Conservation (phyloP, 2,329 filamentous ascomycete genomes). For the Bretziella fagacearum region DNA sequence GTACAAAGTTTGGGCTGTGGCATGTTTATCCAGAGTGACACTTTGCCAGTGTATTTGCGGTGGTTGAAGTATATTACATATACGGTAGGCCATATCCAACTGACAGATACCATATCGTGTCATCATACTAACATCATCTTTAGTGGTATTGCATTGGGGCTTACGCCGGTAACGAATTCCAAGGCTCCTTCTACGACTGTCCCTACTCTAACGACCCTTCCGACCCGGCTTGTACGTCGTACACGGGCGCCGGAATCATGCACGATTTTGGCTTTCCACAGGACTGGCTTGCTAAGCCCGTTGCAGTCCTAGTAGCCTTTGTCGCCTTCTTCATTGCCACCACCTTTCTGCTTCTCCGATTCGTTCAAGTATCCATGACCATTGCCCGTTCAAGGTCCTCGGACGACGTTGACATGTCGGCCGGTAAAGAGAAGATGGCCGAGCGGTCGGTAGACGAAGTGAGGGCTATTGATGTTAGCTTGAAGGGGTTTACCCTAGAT, state of each 20-base stretch:
- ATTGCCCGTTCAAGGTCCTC: conserved; percentile 45
- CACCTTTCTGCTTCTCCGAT: conserved; percentile 45
- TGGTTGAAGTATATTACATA: conserved; percentile 58
- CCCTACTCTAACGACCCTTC: conserved; percentile 42
- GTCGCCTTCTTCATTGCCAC: conserved; percentile 43
- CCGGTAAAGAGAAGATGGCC: conserved; percentile 53
- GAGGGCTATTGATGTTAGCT: conserved; percentile 44
- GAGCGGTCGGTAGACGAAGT: conserved; percentile 34
- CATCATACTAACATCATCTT: conserved; percentile 16
- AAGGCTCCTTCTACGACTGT: conserved; percentile 55
- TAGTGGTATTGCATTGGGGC: conserved; percentile 57
- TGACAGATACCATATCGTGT: neutral
- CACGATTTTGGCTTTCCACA: conserved; percentile 48
- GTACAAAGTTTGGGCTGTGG: conserved; percentile 59
- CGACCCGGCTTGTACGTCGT: conserved; percentile 50
- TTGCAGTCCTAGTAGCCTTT: conserved; percentile 45
- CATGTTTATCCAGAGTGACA: conserved; percentile 57
- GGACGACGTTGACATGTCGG: conserved; percentile 42
- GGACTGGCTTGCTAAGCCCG: conserved; percentile 51
- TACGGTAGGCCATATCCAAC: conserved; percentile 25
- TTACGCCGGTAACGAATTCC: conserved; percentile 55
- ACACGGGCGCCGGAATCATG: conserved; percentile 54
- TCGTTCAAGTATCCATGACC: conserved; percentile 49
- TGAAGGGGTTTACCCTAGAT: conserved; percentile 46
- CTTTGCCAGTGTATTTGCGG: conserved; percentile 59